A percentile compares a stretch with the other conserved stretches of the same genome.
phyloP scores from a whole-genome alignment of 139 green algal genomes.

The Chlorokybus atmophyticus region DNA sequence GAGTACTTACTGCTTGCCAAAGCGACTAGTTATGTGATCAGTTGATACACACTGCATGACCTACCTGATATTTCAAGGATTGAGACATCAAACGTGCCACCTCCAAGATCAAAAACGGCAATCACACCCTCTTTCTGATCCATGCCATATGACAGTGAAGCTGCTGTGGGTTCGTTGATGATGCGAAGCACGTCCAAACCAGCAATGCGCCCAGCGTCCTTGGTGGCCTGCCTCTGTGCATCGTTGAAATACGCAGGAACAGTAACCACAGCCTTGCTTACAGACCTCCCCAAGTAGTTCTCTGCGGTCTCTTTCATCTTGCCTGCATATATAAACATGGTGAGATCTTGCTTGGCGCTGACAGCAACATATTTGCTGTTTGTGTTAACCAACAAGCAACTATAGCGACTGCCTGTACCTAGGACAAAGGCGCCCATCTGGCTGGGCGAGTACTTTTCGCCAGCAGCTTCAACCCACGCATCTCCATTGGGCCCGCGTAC shows the following conservation, averaged over 20 bases:
- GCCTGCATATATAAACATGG: too few relatives aligned
- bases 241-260: constrained; percentile 99
- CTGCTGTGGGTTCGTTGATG: constrained; percentile 99
- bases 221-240: constrained; percentile 79
- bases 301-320: constrained; percentile 98
- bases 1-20: too few relatives aligned
- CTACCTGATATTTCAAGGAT: constrained; percentile 98
- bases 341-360: too few relatives aligned
- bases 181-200: constrained; percentile 66
- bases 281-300: constrained; percentile 72
- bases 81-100: constrained; percentile 95
- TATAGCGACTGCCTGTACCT: too few relatives aligned
- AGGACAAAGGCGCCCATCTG: constrained; percentile 86
- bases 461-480: constrained; percentile 88
- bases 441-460: constrained; percentile 78
- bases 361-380: too few relatives aligned
- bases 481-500: constrained; percentile 76
- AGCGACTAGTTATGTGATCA: too few relatives aligned
- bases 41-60: constrained; percentile 84
- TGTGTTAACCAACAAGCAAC: too few relatives aligned
- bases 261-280: constrained; percentile 87
- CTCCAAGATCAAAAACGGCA: constrained; percentile 81
- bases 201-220: constrained; percentile 49
- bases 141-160: constrained; percentile 82
- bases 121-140: constrained; percentile 95